Evolutionary conservation across 169 alveolate species (phyloP), one percentile per base, ranked within the genome.

Genomic region (Neospora caninum): DNA sequence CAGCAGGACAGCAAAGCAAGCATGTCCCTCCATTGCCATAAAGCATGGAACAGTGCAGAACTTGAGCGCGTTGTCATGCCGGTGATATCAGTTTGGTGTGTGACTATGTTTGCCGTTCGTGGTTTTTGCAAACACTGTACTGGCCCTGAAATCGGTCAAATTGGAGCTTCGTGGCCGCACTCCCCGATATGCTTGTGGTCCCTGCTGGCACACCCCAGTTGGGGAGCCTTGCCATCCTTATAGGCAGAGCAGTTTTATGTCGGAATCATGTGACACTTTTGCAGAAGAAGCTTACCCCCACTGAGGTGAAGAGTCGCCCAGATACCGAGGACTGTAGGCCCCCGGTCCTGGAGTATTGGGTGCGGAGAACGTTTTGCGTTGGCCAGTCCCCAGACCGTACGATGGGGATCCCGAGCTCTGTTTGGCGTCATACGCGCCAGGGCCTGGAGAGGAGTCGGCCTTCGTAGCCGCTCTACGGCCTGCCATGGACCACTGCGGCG

Each of bases 271-370:
- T 64, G 78, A 20, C 78, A 29, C 13, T 64, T 20, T 25, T 64
- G 29, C 78, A 64, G 78, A 29, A 7, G 78, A 16, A 64, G n/a
- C 93, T 31, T 54, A 89, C 93, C 88, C 82, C 93, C 93, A 89
- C 69, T 89, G 88, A 64, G 93, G 93, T 27, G 93, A 27, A 18
- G 54, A 80, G 38, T n/a, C 58, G 42, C 93, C 93, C 36, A 89
- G n/a, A 39, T 29, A 41, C 36, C 42, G 39, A n/a, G 93, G 88
- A 34, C 70, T 54, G 88, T 89, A 89, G 45, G 93, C 49, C 38
- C 93, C 93, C 20, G 93, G 93, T 2, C 93, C 93, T 9, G 93
- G 93, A 64, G 88, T 36, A 45, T 20, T 42, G 18, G 93, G 88
- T n/a, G 88, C 88, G 36, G 88, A 67, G 78, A 70, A 27, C 34